Evolutionary conservation across 2,329 filamentous ascomycete species (phyloP), one percentile per base, ranked within the genome.

Genomic region (Colletotrichum lini): DNA sequence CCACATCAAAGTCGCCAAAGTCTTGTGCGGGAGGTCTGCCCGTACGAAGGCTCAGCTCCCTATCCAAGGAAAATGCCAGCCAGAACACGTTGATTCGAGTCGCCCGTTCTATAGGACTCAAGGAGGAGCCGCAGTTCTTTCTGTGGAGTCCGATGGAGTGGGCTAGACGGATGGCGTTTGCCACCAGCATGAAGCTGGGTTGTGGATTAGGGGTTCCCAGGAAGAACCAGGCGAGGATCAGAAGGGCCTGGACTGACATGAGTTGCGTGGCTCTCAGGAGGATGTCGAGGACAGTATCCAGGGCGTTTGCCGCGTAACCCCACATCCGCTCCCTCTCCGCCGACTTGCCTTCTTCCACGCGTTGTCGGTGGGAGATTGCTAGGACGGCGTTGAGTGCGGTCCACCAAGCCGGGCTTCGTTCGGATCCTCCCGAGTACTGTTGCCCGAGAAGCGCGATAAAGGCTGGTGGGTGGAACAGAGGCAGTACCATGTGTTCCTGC

Each of bases 101-200:
- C 21, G 40, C 52, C 40, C 44, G 44, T 10, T 64, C 50, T 7
- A 35, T 9, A 2, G 30, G 15, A n/a, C 23, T 49, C 8, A 54
- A 7, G 3, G 61, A 53, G 16, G 61, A 35, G 21, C 16, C 18
- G 50, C 50, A 64, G 21, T 56, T 49, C 42, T 64, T 52, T 49
- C 52, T 64, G 50, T 64, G 50, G 8, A 64, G 21, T n/a, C 61
- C 61, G 35, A 57, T 57, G 54, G 54, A 40, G 54, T 57, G 54
- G 7, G 54, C 54, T 1, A 44, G 54, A 18, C 54, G 35, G 15
- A 64, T 56, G 21, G 61, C 61, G 10, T 64, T 52, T 8, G 47
- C 61, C 3, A 64, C 49, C 15, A 64, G 49, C n/a, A 64, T 64
- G 61, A 54, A 64, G 8, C 49, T 64, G 18, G 61, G 61, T n/a